Percentiles rank a stretch among this genome's conserved stretches.
These are phyloP conservation scores for Westerdykella aurantiaca DNA, from an alignment of 2,329 filamentous ascomycete genomes.

Conservation along the genomic window DNA sequence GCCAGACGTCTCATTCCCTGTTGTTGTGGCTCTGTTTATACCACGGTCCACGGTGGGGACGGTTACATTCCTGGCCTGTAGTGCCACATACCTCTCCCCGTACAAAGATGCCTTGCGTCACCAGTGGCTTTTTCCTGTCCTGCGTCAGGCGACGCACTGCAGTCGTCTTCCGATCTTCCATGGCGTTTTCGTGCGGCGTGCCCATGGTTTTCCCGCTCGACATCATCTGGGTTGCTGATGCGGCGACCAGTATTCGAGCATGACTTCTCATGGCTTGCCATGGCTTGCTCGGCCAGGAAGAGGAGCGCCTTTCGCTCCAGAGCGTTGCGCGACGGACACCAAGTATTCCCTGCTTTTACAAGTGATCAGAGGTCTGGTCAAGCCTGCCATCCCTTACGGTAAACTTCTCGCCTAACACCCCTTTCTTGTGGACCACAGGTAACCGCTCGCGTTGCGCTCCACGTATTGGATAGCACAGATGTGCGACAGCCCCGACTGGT, in stretches of 20 bases:
- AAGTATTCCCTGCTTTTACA: constrained; percentile 7
- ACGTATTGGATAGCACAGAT: constrained; percentile 19
- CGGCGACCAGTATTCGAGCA: no score
- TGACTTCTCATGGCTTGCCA: constrained; percentile 21
- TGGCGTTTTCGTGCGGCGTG: constrained; percentile 6
- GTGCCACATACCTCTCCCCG: constrained; percentile 23
- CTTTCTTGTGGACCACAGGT: constrained; percentile 16
- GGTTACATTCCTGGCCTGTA: constrained; percentile 31
- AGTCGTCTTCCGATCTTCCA: constrained; percentile 22
- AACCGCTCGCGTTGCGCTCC: constrained; percentile 12
- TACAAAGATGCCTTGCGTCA: constrained; percentile 10
- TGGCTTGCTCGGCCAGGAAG: constrained; percentile 1
- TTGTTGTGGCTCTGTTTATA: neutral
- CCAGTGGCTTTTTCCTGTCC: constrained; percentile 28
- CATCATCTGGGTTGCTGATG: no score
- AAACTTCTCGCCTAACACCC: constrained; percentile 22
- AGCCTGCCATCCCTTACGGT: constrained; percentile 28
- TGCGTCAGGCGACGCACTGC: constrained; percentile 22
- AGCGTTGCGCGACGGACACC: constrained; percentile 26
- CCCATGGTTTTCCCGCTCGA: constrained; percentile 10
- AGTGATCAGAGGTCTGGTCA: constrained; percentile 22
- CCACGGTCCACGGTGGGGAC: constrained; percentile 5
- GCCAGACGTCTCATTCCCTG: neutral
- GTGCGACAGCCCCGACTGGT: constrained; percentile 8
- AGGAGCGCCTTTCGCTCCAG: constrained; percentile 20